Conservation (phyloP, 371 early-diverging fungal genomes). For the Mucor ambiguus region DNA sequence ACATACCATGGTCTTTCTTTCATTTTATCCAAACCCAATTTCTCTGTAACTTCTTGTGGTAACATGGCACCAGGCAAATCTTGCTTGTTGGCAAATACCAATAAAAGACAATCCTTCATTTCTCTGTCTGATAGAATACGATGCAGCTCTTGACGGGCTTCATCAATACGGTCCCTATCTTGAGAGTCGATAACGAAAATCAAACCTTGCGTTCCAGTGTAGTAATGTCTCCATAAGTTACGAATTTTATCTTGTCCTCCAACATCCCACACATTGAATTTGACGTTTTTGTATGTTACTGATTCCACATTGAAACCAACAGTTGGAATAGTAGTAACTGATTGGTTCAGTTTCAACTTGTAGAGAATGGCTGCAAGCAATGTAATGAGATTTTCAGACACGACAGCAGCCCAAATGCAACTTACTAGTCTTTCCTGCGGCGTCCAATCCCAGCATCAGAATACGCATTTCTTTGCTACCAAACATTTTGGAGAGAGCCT, state of each 20-base stretch:
- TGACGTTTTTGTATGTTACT: conserved; percentile 87
- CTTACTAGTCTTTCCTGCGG: conserved; percentile 93
- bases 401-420: conserved; percentile 15
- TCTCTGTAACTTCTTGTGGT: conserved; percentile 80
- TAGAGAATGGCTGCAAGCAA: conserved; percentile 75
- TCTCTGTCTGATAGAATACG: conserved; percentile 81
- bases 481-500: conserved; percentile 65
- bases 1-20: conserved; percentile 83
- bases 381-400: not conserved
- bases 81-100: conserved; percentile 89
- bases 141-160: conserved; percentile 82
- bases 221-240: conserved; percentile 89
- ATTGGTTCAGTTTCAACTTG: conserved; percentile 85
- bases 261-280: conserved; percentile 90
- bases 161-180: conserved; percentile 83
- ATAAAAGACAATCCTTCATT: conserved; percentile 79
- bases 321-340: conserved; percentile 86
- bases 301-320: conserved; percentile 89
- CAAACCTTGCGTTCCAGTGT: conserved; percentile 83
- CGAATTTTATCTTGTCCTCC: conserved; percentile 92
- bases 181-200: conserved; percentile 87
- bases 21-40: conserved; percentile 75
- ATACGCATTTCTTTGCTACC: conserved; percentile 90
- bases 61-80: conserved; percentile 82
- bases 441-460: conserved; percentile 91